Base-by-base conservation (phyloP, 163 green algal genomes). In the Prototheca wickerhamii region DNA sequence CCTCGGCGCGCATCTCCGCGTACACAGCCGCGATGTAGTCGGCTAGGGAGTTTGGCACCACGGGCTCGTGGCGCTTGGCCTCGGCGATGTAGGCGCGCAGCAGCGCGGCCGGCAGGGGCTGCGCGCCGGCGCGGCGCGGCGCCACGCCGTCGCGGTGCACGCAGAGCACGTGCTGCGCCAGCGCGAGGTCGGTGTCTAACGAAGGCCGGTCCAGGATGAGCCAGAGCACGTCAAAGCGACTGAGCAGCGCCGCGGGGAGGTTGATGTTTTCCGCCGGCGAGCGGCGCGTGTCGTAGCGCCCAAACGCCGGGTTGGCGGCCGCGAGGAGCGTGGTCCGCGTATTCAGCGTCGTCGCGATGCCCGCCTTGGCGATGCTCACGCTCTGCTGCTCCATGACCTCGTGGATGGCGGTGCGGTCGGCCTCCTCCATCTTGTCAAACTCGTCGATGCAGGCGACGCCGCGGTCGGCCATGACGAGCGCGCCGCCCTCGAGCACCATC, bases 401-500 rank as follows among this genome's bases (percentile, higher is more conserved):
- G 73, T 98, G 93, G 57, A 98, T 98, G 54, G 93, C 89, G 6
- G 93, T 98, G 17, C 93, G 79, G 81, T 98, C 93, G 8, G 61
- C 69, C 64, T 98, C 93, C 64, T 98, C 93, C 93, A 98, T 98
- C 81, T 98, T 98, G 77, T 98, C 92, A 77, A 98, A 98, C 82
- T 98, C 92, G 60, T 98, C 92, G 60, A 98, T 98, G 78, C 89
- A 96, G 81, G 90, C 97, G 64, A 98, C 91, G 62, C 93, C 93
- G 60, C 82, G 82, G 76, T 96, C 89, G 4, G 89, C 89, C 63
- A 96, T 78, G 56, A 97, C 90, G 55, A 97, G 81, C 7, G 91
- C 91, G 52, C 91, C 91, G 18, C 91, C 91, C 72, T 97, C 91
- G 60, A 97, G 84, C 61, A 94, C 79, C 76, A 83, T 77, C 60